Evolutionary conservation across 2,329 filamentous ascomycete genomes (phyloP).

Genomic region (Stagonosporopsis vannaccii): DNA sequence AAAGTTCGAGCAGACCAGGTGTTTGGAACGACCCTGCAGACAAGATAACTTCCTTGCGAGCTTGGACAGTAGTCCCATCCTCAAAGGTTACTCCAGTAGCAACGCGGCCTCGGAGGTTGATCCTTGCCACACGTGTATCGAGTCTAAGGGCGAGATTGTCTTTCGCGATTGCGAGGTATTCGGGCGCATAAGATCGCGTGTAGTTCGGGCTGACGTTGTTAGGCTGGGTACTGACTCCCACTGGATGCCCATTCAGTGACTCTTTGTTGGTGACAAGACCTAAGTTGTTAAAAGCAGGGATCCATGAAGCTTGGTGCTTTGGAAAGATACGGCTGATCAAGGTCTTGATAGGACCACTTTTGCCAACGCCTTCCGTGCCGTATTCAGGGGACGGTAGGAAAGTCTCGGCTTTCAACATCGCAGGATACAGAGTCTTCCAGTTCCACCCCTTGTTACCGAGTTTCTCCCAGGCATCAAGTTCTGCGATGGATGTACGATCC

Average conservation of each 20-base stretch:
- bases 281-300: slow-evolving; percentile 56
- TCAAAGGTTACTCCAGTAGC: slow-evolving; percentile 45
- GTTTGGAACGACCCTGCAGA: slow-evolving; percentile 39
- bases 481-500: slow-evolving; percentile 40
- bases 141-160: slow-evolving; percentile 54
- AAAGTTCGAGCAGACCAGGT: slow-evolving; percentile 36
- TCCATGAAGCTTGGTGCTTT: slow-evolving; percentile 53
- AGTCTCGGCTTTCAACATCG: slow-evolving; percentile 45
- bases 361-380: slow-evolving; percentile 38
- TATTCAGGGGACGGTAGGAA: slow-evolving; percentile 39
- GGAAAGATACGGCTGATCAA: slow-evolving; percentile 55
- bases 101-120: slow-evolving; percentile 45
- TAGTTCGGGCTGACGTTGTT: slow-evolving; percentile 59
- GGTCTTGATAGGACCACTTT: slow-evolving; percentile 42
- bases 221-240: slow-evolving; percentile 61
- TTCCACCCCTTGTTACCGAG: slow-evolving; percentile 45
- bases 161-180: slow-evolving; percentile 53
- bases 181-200: slow-evolving; percentile 58
- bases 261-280: slow-evolving; percentile 54
- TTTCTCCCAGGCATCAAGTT: slow-evolving; percentile 44
- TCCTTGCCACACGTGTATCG: slow-evolving; percentile 48
- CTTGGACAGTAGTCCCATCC: slow-evolving; percentile 40
- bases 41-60: slow-evolving; percentile 38
- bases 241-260: slow-evolving; percentile 58
- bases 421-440: slow-evolving; percentile 40